Evolutionary conservation across 1,139 yeast genomes (phyloP).

Genomic region (Hyphopichia fennica): DNA sequence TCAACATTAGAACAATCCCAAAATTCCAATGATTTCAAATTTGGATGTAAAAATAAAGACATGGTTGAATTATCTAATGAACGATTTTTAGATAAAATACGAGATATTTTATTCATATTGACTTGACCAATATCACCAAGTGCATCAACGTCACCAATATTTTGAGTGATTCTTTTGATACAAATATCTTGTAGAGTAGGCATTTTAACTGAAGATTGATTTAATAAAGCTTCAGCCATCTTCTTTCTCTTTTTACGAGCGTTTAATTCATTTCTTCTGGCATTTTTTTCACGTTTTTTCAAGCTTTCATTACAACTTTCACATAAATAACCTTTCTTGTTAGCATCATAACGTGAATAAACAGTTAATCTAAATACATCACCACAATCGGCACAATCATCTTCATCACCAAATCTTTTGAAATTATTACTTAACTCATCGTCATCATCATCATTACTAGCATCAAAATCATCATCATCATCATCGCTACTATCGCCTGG

Average conservation of each 20-base stretch:
- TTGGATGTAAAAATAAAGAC: conserved; percentile 67
- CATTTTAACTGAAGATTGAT: conserved; percentile 60
- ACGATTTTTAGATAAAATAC: conserved; percentile 78
- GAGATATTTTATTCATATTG: conserved; percentile 65
- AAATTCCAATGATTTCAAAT: conserved; percentile 58
- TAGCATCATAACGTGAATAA: conserved; percentile 55
- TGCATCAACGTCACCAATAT: conserved; percentile 75
- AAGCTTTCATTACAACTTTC: conserved; percentile 56
- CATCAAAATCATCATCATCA: conserved; percentile 28
- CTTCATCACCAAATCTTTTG: conserved; percentile 47
- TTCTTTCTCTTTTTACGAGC: conserved; percentile 75
- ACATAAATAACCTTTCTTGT: conserved; percentile 63
- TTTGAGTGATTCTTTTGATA: conserved; percentile 64
- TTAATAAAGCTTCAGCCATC: conserved; percentile 80
- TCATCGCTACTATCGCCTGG: conserved; percentile 15
- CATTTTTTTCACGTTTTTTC: conserved; percentile 42
- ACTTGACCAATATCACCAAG: conserved; percentile 75
- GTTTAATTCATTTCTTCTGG: conserved; percentile 52
- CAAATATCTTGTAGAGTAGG: conserved; percentile 83
- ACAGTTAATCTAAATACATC: conserved; percentile 59
- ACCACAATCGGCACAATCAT: conserved; percentile 61
- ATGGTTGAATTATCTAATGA: conserved; percentile 72
- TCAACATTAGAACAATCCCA: conserved; percentile 92
- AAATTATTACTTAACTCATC: conserved; percentile 17
- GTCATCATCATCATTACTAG: conserved; percentile 30